Percentiles rank a stretch among this genome's conserved stretches.
Evolutionary conservation across 345 rosid genomes (phyloP).

Genomic region (Syzygium jambos): DNA sequence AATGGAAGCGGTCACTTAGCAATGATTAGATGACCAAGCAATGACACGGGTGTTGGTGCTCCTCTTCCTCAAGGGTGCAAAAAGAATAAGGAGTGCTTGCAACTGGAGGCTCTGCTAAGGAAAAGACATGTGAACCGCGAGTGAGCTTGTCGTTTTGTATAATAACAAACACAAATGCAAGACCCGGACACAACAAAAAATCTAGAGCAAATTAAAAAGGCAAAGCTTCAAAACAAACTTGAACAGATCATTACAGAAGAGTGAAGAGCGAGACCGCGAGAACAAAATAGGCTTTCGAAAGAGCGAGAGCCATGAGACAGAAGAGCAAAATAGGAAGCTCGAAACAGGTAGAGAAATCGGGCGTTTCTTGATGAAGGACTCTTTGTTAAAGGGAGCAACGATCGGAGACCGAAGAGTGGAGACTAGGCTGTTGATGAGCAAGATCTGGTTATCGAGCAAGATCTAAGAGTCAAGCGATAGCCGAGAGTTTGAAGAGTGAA

Average conservation of each 20-base stretch:
- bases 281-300: background rate
- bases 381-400: background rate
- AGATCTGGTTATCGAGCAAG: too few relatives aligned
- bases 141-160: background rate
- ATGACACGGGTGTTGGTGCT: too few relatives aligned
- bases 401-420: background rate
- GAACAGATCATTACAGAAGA: background rate
- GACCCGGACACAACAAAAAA: background rate
- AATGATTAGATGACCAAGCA: too few relatives aligned
- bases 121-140: fast-evolving
- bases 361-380: slow-evolving; percentile 7
- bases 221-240: background rate
- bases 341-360: background rate
- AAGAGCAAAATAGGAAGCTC: background rate
- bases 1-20: too few relatives aligned
- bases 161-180: background rate
- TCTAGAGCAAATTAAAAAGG: background rate
- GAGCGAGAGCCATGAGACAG: background rate
- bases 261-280: background rate
- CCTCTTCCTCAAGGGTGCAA: too few relatives aligned
- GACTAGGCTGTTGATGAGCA: background rate
- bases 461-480: too few relatives aligned
- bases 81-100: too few relatives aligned
- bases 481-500: background rate
- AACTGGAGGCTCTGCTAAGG: too few relatives aligned